phyloP scores from a whole-genome alignment of 2,329 filamentous ascomycete genomes.

The Paecilomyces niveus region DNA sequence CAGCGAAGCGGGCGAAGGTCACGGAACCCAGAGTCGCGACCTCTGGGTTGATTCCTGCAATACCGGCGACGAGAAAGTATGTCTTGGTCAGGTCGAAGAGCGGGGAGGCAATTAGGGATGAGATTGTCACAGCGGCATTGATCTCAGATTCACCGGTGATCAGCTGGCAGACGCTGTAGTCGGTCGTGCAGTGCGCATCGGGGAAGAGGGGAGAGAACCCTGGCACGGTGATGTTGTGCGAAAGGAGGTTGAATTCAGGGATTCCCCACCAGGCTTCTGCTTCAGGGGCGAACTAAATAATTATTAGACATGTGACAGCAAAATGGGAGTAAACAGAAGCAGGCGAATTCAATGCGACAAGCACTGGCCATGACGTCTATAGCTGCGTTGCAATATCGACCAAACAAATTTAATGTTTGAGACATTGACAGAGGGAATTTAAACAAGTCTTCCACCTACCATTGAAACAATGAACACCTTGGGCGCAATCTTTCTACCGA shows the following conservation, averaged over 20 bases:
- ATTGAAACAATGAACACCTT: conserved; percentile 39
- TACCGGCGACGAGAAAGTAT: conserved; percentile 66
- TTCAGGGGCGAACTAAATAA: conserved; percentile 53
- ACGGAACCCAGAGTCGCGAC: conserved; percentile 59
- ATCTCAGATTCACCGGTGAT: conserved; percentile 65
- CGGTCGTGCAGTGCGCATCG: conserved; percentile 55
- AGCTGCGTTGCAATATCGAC: background rate
- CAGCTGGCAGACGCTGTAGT: conserved; percentile 60
- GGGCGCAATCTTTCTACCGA: conserved; percentile 21
- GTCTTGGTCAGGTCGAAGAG: conserved; percentile 59
- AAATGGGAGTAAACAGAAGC: background rate
- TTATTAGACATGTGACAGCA: background rate
- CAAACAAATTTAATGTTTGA: background rate
- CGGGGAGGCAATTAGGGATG: conserved; percentile 54
- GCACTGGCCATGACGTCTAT: background rate
- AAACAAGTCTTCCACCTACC: conserved; percentile 16
- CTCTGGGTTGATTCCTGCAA: conserved; percentile 67
- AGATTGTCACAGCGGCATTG: conserved; percentile 63
- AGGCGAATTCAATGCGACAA: background rate
- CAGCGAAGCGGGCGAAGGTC: conserved; percentile 60
- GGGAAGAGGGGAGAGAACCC: conserved; percentile 62
- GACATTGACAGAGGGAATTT: background rate
- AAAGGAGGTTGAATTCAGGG: conserved; percentile 49
- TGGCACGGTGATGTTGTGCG: conserved; percentile 51
- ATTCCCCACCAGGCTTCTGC: conserved; percentile 55